Conservation (phyloP, 75 land plant species). For the Pinus taeda region DNA sequence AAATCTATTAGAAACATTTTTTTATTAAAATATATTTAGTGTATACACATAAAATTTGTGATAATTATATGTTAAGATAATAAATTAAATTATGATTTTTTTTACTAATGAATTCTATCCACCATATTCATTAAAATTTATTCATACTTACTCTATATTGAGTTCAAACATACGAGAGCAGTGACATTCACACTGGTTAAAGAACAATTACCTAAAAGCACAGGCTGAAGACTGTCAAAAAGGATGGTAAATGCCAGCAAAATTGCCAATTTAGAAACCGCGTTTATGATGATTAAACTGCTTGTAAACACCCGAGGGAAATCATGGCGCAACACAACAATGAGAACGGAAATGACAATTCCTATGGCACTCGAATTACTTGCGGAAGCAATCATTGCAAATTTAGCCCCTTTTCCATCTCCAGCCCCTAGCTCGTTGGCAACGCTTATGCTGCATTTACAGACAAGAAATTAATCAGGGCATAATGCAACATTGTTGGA, state of each 20-base stretch:
- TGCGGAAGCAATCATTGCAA: conserved; percentile 47
- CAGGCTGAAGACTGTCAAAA: conserved; percentile 64
- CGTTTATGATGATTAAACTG: conserved; percentile 30
- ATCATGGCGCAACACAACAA: conserved; percentile 37
- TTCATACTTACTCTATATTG: too few relatives aligned
- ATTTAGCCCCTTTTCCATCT: conserved; percentile 59
- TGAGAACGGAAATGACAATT: conserved; percentile 34
- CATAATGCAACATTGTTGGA: too few relatives aligned
- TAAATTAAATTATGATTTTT: too few relatives aligned
- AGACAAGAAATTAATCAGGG: too few relatives aligned
- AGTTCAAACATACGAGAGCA: too few relatives aligned
- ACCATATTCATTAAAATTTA: too few relatives aligned
- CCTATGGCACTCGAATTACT: conserved; percentile 50
- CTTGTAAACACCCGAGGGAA: conserved; percentile 47
- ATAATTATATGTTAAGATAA: too few relatives aligned
- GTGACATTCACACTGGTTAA: too few relatives aligned
- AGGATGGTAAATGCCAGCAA: conserved; percentile 61
- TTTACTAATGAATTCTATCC: too few relatives aligned
- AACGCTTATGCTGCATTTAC: conserved; percentile 33
- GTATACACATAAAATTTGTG: too few relatives aligned
- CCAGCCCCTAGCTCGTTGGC: conserved; percentile 93
- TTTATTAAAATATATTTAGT: too few relatives aligned
- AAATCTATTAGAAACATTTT: too few relatives aligned
- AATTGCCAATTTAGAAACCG: conserved; percentile 33
- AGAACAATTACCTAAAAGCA: conserved; percentile 51